phyloP scores from a whole-genome alignment of 768 basidiomycete genomes.

The Lactarius quietus region DNA sequence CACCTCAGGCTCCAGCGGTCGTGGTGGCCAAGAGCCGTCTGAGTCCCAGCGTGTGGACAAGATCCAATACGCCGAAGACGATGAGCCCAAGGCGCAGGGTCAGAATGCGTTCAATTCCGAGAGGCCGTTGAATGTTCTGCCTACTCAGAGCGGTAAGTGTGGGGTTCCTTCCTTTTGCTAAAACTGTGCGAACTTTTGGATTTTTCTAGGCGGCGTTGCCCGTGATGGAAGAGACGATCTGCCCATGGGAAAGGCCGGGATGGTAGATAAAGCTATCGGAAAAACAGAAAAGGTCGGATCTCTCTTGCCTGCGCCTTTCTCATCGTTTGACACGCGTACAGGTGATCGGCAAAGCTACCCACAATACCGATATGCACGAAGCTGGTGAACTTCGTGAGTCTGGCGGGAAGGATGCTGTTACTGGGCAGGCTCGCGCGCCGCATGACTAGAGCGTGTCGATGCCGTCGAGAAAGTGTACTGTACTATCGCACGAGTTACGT shows the following conservation, averaged over 20 bases:
- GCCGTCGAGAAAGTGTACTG: not conserved
- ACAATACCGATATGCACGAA: conserved; percentile 51
- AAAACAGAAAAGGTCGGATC: conserved; percentile 52
- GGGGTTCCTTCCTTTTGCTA: not conserved
- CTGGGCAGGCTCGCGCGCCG: conserved; percentile 39
- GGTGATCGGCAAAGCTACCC: conserved; percentile 48
- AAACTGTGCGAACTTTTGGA: not conserved
- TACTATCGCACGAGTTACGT: not conserved
- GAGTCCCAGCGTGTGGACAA: not conserved
- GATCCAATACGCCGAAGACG: not conserved
- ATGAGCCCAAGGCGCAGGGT: not conserved
- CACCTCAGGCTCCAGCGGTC: conserved; percentile 37
- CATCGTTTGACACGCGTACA: conserved; percentile 25
- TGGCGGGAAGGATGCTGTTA: conserved; percentile 47
- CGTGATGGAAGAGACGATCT: conserved; percentile 34
- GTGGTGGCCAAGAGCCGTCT: conserved; percentile 25
- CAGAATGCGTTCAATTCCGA: conserved; percentile 30
- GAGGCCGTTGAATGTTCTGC: conserved; percentile 38
- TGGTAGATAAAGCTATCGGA: conserved; percentile 54
- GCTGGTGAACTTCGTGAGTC: conserved; percentile 54
- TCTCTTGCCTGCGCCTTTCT: not conserved
- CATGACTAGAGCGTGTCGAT: conserved; percentile 36
- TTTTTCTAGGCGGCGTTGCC: conserved; percentile 35
- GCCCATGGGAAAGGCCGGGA: conserved; percentile 40
- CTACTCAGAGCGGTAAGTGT: conserved; percentile 35